A percentile compares a stretch with the other conserved stretches of the same genome.
Conservation (phyloP, 805 yeast genomes). For the Scheffersomyces ergatensis region DNA sequence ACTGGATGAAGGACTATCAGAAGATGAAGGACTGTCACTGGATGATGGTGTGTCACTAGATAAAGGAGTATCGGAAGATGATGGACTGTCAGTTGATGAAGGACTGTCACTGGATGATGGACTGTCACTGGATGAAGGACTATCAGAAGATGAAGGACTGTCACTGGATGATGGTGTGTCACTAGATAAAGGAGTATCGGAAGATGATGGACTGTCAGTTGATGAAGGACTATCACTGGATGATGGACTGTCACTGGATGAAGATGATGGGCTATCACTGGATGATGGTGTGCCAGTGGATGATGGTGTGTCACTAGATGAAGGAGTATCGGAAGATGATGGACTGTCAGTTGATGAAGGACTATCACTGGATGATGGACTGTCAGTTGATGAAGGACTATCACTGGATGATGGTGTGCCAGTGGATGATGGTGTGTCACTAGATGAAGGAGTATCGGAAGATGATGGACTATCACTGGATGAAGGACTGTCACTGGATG, state of each 20-base stretch:
- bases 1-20: too few relatives aligned
- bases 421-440: background rate
- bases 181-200: too few relatives aligned
- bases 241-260: background rate
- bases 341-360: background rate
- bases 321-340: background rate
- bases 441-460: background rate
- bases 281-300: background rate
- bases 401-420: background rate
- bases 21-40: too few relatives aligned
- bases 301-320: background rate
- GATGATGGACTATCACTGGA: background rate
- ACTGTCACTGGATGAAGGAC: too few relatives aligned
- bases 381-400: background rate
- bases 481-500: background rate
- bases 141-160: too few relatives aligned
- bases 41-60: too few relatives aligned
- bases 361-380: background rate
- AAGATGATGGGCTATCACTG: background rate
- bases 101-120: too few relatives aligned
- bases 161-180: too few relatives aligned
- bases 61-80: too few relatives aligned
- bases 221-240: background rate
- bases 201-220: too few relatives aligned
- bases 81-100: too few relatives aligned